A percentile compares a stretch with the other conserved stretches of the same genome.
These are phyloP conservation scores for Fusarium sp. DNA, from an alignment of 2,329 filamentous ascomycete genomes.

Conservation along the genomic window DNA sequence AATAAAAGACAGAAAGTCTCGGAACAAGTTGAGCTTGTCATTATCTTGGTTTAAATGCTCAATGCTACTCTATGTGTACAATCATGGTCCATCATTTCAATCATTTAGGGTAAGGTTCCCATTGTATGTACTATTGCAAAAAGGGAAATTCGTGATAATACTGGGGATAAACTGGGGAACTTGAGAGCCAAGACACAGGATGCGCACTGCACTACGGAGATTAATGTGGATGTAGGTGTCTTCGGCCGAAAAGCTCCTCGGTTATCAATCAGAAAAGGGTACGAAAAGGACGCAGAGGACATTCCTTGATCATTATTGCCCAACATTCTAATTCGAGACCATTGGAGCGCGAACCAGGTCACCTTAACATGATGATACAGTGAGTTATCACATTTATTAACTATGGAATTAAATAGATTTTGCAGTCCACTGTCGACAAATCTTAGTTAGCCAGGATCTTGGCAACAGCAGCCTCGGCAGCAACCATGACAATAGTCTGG, in stretches of 20 bases:
- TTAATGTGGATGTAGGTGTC: background rate
- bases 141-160: background rate
- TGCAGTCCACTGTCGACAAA: background rate
- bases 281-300: background rate
- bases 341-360: background rate
- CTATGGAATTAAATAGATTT: background rate
- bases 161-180: background rate
- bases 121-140: background rate
- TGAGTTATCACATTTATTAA: background rate
- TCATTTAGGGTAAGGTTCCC: background rate
- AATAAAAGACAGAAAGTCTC: too few species aligned
- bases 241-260: background rate
- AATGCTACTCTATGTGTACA: background rate
- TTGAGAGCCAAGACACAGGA: background rate
- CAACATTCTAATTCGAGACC: background rate
- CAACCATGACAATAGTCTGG: slow-evolving; percentile 70
- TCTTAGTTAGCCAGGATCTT: slow-evolving; percentile 27
- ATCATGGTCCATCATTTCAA: too few species aligned
- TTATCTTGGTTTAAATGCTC: background rate
- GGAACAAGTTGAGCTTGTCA: background rate
- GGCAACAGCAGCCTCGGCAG: slow-evolving; percentile 68
- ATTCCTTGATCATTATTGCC: background rate
- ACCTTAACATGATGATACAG: background rate
- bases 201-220: background rate
- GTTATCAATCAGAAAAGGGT: background rate